phyloP scores from a whole-genome alignment of 495 filamentous ascomycete genomes.

The Talaromyces trachyspermus region DNA sequence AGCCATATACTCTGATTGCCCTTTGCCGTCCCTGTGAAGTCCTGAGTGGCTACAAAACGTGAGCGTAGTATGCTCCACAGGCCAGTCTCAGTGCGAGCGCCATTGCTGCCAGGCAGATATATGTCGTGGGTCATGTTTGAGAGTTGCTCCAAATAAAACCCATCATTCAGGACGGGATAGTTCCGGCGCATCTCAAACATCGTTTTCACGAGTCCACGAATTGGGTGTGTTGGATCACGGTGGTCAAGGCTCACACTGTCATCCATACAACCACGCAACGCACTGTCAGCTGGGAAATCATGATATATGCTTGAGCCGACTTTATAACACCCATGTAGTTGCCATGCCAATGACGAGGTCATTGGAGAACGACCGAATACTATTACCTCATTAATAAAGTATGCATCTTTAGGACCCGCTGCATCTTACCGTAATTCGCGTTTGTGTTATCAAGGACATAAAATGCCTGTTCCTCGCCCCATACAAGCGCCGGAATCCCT shows the following conservation, averaged over 20 bases:
- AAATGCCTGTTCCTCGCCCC: slow-evolving; percentile 46
- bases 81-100: slow-evolving; percentile 37
- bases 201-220: slow-evolving; percentile 35
- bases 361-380: slow-evolving; percentile 42
- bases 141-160: slow-evolving; percentile 31
- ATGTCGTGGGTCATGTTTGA: slow-evolving; percentile 34
- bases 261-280: slow-evolving; percentile 35
- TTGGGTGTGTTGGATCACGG: slow-evolving; percentile 42
- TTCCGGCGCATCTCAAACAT: slow-evolving; percentile 40
- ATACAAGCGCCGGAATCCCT: slow-evolving; percentile 37
- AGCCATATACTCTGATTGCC: slow-evolving; percentile 44
- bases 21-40: slow-evolving; percentile 32
- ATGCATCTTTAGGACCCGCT: background rate
- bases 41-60: slow-evolving; percentile 28
- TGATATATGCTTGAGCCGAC: slow-evolving; percentile 35
- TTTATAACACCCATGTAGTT: slow-evolving; percentile 44
- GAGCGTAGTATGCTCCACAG: slow-evolving; percentile 38
- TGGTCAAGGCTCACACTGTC: slow-evolving; percentile 44
- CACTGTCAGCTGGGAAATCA: slow-evolving; percentile 34
- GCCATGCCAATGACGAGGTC: slow-evolving; percentile 40
- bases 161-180: slow-evolving; percentile 42
- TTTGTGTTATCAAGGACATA: slow-evolving; percentile 41
- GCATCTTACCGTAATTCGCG: slow-evolving; percentile 26
- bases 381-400: background rate
- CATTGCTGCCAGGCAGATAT: slow-evolving; percentile 36